Base-by-base conservation (phyloP, 2,329 filamentous ascomycete species). In the Phoma sp. region DNA sequence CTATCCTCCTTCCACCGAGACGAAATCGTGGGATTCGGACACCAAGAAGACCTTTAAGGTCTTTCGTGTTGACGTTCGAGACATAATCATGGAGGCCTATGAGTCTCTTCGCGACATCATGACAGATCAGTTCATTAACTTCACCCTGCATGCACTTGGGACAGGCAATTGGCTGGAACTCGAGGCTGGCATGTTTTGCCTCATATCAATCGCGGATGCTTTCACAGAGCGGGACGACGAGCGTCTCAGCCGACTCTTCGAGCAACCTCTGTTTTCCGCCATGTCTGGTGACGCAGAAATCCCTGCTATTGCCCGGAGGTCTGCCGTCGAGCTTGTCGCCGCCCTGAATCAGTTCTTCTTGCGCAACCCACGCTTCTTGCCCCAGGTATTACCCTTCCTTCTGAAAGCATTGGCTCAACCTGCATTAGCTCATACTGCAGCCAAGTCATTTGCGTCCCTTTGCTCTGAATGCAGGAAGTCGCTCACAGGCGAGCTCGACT, bases 281-380 rank as follows among this genome's bases (percentile, higher is more conserved):
- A 82, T 75, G 68, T 79, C 45, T 70, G 74, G 70, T 38, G 69
- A 64, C 23, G 48, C 76, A 2, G 73, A 78, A 3, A 80, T 91
- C 9, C 87, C 88, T 1, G 75, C 83, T 4, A 82, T 86, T 47
- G 82, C 86, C 14, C 82, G 86, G 44, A 86, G 90, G 64, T 88
- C 88, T 0, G 87, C 87, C 32, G 82, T 93, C 27, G 82, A 84
- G 40, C 75, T 90, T 36, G 86, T 93, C 36, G 89, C 89, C 60
- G 82, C 85, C 24, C 92, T 91, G 67, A 86, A 89, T 4, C 84
- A 87, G 48, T 95, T 90, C 74, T 93, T 96, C 70, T 83, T 89
- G 64, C 82, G 86, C 22, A 86, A 90, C 66, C 79, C 86, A 1
- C 80, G 83, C 29, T 84, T 86, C 57, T 80, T 96, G 1, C 87